Evolutionary conservation across 2,329 filamentous ascomycete species (phyloP).

Genomic region (Penicillium sp.): DNA sequence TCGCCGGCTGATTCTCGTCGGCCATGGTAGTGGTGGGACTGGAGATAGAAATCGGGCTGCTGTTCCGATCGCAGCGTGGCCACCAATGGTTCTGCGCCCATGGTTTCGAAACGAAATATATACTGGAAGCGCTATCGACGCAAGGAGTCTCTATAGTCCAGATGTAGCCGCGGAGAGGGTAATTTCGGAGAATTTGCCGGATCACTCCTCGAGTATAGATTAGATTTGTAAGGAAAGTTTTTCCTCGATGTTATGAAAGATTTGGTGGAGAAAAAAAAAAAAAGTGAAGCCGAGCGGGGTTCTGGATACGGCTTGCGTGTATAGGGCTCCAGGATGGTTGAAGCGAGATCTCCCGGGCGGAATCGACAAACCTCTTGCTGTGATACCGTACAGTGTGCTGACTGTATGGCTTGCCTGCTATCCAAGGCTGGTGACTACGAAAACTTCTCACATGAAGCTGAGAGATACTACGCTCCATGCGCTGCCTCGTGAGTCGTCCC

Average conservation of each 20-base stretch:
- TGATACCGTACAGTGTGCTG: not conserved
- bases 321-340: not conserved
- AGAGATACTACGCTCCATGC: not conserved
- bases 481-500: not conserved
- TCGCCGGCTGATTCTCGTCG: conserved; percentile 14
- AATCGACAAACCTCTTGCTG: not conserved
- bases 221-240: not conserved
- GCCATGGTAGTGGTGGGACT: conserved; percentile 17
- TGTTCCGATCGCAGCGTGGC: conserved; percentile 21
- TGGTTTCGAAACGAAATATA: conserved; percentile 19
- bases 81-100: conserved; percentile 30
- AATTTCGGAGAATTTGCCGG: not conserved
- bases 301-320: conserved; percentile 9
- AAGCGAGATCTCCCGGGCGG: not conserved
- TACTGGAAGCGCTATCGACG: not conserved
- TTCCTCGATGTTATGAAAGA: not conserved
- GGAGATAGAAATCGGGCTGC: conserved; percentile 19
- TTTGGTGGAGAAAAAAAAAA: not conserved
- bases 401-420: not conserved
- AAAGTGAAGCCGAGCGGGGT: conserved; percentile 7
- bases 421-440: conserved; percentile 9
- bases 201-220: not conserved
- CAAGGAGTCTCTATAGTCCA: conserved; percentile 1
- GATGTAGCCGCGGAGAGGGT: not conserved
- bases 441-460: not conserved